Percentiles rank a stretch among this genome's conserved stretches.
phyloP scores from a whole-genome alignment of 2,329 filamentous ascomycete species.

The Fusarium sp. region DNA sequence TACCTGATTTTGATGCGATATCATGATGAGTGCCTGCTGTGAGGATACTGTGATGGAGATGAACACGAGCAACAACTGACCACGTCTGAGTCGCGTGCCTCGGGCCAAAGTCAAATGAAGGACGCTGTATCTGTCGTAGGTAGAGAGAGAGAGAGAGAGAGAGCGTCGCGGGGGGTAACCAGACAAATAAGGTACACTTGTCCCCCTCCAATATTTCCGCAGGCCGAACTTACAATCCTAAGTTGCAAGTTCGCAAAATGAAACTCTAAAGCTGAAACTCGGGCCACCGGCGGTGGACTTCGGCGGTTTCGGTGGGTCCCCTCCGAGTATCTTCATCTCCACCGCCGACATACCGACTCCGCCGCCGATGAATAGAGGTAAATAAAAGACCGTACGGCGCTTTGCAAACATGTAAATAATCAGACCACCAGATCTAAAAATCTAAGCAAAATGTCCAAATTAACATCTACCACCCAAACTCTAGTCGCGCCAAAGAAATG shows the following conservation, averaged over 20 bases:
- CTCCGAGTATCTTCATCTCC: conserved; percentile 21
- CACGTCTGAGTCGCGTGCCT: neutral
- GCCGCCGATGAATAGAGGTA: conserved; percentile 1
- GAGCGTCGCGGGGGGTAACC: neutral
- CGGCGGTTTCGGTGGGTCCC: conserved; percentile 43
- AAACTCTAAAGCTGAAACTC: neutral
- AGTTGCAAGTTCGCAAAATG: neutral
- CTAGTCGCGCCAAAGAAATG: conserved; percentile 56
- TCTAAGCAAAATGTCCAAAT: conserved; percentile 40
- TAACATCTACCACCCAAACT: conserved; percentile 57
- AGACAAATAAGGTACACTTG: neutral
- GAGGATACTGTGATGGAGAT: neutral
- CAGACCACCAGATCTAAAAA: accelerated
- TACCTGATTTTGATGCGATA: neutral
- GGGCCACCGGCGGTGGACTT: conserved; percentile 36
- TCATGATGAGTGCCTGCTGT: neutral
- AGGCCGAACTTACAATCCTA: accelerated
- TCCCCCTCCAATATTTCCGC: neutral
- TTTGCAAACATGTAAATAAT: neutral
- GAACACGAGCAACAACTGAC: neutral
- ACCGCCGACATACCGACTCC: conserved; percentile 37
- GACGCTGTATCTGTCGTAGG: neutral
- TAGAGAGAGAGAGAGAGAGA: too few species aligned
- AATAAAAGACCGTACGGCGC: conserved; percentile 27
- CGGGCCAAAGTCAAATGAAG: neutral